Percentiles rank a stretch among this genome's conserved stretches.
phyloP scores from a whole-genome alignment of 2,329 filamentous ascomycete genomes.

The Aspergillus intermedius region DNA sequence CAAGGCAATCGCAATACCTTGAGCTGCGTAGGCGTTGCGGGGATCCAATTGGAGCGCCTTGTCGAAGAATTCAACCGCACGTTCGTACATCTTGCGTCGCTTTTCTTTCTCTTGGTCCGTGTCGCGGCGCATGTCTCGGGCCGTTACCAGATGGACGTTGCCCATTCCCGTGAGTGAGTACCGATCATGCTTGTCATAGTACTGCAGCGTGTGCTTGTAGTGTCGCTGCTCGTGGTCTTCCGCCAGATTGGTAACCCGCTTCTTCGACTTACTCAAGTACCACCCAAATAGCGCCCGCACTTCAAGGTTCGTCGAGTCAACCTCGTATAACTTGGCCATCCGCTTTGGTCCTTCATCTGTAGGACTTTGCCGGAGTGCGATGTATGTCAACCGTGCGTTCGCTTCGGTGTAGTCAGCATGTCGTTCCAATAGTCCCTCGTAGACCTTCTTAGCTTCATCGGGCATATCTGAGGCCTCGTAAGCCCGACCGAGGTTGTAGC shows the following conservation, averaged over 20 bases:
- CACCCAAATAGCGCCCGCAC: conserved; percentile 90
- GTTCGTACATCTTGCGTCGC: conserved; percentile 76
- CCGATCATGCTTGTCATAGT: conserved; percentile 95
- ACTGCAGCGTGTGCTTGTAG: conserved; percentile 91
- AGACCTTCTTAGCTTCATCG: conserved; percentile 80
- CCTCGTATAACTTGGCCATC: conserved; percentile 77
- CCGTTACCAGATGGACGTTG: conserved; percentile 80
- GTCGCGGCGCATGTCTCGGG: conserved; percentile 88
- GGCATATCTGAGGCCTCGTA: conserved; percentile 79
- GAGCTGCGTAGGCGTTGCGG: conserved; percentile 91
- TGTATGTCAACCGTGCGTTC: conserved; percentile 79
- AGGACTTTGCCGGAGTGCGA: conserved; percentile 72
- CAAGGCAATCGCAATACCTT: conserved; percentile 89
- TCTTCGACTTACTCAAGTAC: conserved; percentile 87
- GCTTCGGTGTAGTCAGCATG: conserved; percentile 93
- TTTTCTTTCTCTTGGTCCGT: conserved; percentile 88
- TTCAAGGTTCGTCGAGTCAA: conserved; percentile 78
- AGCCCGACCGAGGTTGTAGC: conserved; percentile 89
- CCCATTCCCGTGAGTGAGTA: conserved; percentile 97
- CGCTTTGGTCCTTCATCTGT: conserved; percentile 80
- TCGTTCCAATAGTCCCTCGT: conserved; percentile 74
- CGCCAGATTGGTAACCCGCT: conserved; percentile 68
- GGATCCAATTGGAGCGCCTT: conserved; percentile 93
- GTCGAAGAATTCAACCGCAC: conserved; percentile 96
- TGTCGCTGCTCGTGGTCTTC: conserved; percentile 90